A percentile compares a stretch with the other conserved stretches of the same genome.
Evolutionary conservation across 495 filamentous ascomycete species (phyloP).

Genomic region (Penicilliopsis zonata): DNA sequence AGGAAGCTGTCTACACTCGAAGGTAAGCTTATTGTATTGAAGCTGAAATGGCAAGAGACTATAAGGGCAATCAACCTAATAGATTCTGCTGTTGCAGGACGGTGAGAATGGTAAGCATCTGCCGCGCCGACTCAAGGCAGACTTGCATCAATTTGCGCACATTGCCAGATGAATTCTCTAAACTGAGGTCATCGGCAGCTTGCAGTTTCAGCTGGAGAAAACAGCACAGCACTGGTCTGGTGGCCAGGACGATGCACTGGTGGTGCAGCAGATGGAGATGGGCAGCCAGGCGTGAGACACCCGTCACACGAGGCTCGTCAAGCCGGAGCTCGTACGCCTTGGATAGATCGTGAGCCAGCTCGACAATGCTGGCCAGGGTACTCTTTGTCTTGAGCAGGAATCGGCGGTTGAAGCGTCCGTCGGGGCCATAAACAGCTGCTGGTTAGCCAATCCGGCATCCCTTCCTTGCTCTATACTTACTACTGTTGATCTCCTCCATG

Average conservation of each 20-base stretch:
- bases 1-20: constrained; percentile 27
- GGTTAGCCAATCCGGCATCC: too few species aligned
- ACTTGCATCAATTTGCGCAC: constrained; percentile 26
- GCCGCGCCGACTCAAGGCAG: constrained; percentile 29
- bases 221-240: constrained; percentile 25
- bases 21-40: neutral
- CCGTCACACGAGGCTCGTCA: constrained; percentile 19
- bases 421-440: constrained; percentile 30
- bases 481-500: constrained; percentile 27
- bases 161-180: constrained; percentile 17
- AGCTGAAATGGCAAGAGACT: neutral
- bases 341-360: constrained; percentile 23
- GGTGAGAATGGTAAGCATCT: constrained; percentile 26
- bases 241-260: constrained; percentile 30
- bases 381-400: constrained; percentile 28
- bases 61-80: constrained; percentile 21
- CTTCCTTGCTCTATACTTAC: too few species aligned
- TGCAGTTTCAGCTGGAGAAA: constrained; percentile 26
- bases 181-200: constrained; percentile 12
- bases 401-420: constrained; percentile 26
- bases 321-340: constrained; percentile 20
- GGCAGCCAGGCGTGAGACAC: constrained; percentile 27
- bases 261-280: constrained; percentile 34
- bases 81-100: constrained; percentile 26
- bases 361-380: constrained; percentile 24